Evolutionary conservation across 106 monocot genomes (phyloP).

Genomic region (Allium sativum): DNA sequence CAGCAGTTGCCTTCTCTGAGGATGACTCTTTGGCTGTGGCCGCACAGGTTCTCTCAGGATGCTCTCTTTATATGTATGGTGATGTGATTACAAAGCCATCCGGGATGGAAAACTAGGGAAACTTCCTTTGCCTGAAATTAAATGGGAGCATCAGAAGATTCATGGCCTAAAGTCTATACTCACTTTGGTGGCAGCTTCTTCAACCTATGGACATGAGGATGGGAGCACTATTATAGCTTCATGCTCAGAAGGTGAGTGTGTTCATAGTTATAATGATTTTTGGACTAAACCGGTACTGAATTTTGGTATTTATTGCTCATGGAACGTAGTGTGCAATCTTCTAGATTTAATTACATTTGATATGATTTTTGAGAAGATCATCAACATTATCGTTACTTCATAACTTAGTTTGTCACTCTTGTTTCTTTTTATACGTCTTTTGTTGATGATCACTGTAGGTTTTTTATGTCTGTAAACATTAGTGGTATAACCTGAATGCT

Average conservation of each 20-base stretch:
- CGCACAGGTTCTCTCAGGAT: slow-evolving; percentile 61
- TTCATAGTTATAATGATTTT: neutral
- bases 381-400: too few relatives aligned
- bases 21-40: slow-evolving; percentile 74
- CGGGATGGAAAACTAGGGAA: slow-evolving; percentile 44
- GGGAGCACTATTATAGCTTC: slow-evolving; percentile 81
- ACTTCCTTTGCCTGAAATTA: slow-evolving; percentile 64
- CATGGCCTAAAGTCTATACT: slow-evolving; percentile 65
- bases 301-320: neutral
- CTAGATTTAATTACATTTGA: too few relatives aligned
- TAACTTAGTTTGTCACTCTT: too few relatives aligned
- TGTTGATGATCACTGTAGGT: too few relatives aligned
- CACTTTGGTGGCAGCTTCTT: slow-evolving; percentile 43
- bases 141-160: slow-evolving; percentile 88
- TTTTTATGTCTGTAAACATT: too few relatives aligned
- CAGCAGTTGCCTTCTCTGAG: slow-evolving; percentile 75
- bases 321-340: too few relatives aligned
- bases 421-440: too few relatives aligned
- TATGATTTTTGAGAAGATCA: too few relatives aligned
- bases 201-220: slow-evolving; percentile 79
- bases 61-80: slow-evolving; percentile 76
- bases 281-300: neutral
- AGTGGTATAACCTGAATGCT: too few relatives aligned
- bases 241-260: slow-evolving; percentile 79
- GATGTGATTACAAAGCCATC: slow-evolving; percentile 58